These are phyloP conservation scores for Bipolaris cookei DNA, from an alignment of 2,329 filamentous ascomycete species.

Conservation along the genomic window DNA sequence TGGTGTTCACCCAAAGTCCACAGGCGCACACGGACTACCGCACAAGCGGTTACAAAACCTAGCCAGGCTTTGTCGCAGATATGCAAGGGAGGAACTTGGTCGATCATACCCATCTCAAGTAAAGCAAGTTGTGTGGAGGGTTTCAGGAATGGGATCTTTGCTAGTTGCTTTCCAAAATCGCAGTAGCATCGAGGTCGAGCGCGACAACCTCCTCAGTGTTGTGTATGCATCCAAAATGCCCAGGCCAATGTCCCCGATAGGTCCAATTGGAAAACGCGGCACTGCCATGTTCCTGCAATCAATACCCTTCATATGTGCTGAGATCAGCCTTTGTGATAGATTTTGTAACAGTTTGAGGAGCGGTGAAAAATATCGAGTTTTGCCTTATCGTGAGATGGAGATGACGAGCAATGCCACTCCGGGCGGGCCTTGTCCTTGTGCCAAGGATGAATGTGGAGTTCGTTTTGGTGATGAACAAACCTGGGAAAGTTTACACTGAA, in stretches of 20 bases:
- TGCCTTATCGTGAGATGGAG: constrained; percentile 18
- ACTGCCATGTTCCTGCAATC: constrained; percentile 27
- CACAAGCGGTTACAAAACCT: constrained; percentile 8
- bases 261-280: constrained; percentile 35
- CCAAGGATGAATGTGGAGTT: constrained; percentile 16
- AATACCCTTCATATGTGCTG: not conserved
- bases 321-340: not conserved
- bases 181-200: constrained; percentile 25
- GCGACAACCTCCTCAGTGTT: constrained; percentile 28
- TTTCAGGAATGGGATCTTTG: constrained; percentile 29
- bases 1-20: constrained; percentile 24
- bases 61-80: constrained; percentile 8
- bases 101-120: constrained; percentile 33
- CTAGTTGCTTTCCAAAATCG: constrained; percentile 30
- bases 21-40: constrained; percentile 18
- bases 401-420: constrained; percentile 27
- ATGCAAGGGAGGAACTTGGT: constrained; percentile 25
- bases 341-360: constrained; percentile 23
- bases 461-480: constrained; percentile 20
- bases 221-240: constrained; percentile 23
- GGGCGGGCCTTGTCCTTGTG: constrained; percentile 33
- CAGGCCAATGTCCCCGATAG: constrained; percentile 26
- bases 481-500: constrained; percentile 30
- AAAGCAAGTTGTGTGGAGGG: constrained; percentile 28
- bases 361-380: constrained; percentile 31